Conservation (phyloP, 2,329 filamentous ascomycete species). For the Pseudogymnoascus sp. region DNA sequence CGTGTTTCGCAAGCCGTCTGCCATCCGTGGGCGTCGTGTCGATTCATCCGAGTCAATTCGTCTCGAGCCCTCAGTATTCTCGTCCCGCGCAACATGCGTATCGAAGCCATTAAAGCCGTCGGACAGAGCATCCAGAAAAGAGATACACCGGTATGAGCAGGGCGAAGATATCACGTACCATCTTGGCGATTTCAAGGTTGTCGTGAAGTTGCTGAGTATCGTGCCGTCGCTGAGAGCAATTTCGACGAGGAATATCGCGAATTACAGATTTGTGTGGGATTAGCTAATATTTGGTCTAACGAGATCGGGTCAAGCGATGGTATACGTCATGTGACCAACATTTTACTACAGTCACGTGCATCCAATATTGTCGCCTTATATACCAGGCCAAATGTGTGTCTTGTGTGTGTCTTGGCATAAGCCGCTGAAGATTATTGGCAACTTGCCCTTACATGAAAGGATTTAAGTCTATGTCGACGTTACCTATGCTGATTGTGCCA, state of each 20-base stretch:
- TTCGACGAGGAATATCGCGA: conserved; percentile 11
- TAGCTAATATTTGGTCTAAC: conserved; percentile 7
- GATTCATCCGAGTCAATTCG: neutral
- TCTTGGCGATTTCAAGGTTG: conserved; percentile 21
- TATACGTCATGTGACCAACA: neutral
- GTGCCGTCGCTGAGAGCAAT: conserved; percentile 9
- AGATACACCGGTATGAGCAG: conserved; percentile 1
- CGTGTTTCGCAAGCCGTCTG: neutral
- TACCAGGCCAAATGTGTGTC: neutral
- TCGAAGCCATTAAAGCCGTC: conserved; percentile 6
- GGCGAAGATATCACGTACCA: conserved; percentile 18
- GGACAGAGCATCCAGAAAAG: conserved; percentile 6
- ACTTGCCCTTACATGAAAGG: neutral
- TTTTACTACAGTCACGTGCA: neutral
- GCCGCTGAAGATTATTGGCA: neutral
- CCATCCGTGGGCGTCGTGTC: neutral
- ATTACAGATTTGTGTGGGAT: conserved; percentile 10
- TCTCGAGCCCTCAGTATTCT: neutral
- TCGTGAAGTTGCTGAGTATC: conserved; percentile 12
- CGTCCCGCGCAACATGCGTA: neutral
- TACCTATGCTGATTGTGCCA: neutral
- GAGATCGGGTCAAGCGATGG: conserved; percentile 5
- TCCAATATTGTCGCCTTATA: too few relatives aligned
- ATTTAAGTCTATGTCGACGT: neutral
- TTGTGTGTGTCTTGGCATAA: neutral